Evolutionary conservation across 192 early-diverging fungal genomes (phyloP).

Genomic region (Linnemannia hyalina): DNA sequence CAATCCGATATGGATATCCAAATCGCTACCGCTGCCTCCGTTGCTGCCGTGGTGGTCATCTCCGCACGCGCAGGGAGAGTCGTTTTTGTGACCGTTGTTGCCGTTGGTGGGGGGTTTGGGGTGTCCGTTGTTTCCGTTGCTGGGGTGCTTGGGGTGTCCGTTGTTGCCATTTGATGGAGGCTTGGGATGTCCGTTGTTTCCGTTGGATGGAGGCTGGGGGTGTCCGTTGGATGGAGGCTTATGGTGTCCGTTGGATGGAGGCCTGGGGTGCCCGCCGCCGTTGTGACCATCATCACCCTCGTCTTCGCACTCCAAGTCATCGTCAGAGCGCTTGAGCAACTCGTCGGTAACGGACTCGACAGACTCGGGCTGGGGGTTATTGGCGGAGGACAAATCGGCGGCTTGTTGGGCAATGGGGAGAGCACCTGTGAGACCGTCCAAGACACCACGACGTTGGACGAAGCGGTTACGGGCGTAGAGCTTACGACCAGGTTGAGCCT

Average conservation of each 20-base stretch:
- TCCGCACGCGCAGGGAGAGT: neutral
- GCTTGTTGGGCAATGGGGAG: neutral
- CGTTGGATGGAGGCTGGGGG: neutral
- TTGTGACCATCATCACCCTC: neutral
- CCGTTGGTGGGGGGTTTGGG: neutral
- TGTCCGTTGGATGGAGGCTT: neutral
- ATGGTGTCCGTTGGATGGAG: neutral
- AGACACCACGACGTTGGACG: neutral
- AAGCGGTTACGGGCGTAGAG: slow-evolving; percentile 19
- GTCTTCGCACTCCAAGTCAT: neutral
- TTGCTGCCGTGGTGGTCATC: neutral
- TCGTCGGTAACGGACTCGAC: neutral
- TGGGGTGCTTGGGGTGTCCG: neutral
- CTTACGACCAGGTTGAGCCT: neutral
- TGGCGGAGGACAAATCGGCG: neutral
- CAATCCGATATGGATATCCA: neutral
- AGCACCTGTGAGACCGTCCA: neutral
- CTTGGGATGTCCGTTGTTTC: neutral
- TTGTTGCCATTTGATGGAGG: neutral
- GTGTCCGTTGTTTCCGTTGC: neutral
- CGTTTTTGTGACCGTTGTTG: neutral
- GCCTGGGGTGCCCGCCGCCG: neutral
- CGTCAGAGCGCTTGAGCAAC: neutral
- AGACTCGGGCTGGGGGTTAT: neutral
- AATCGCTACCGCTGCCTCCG: neutral